Conservation (phyloP, 371 early-diverging fungal genomes). For the Parasitella parasitica region DNA sequence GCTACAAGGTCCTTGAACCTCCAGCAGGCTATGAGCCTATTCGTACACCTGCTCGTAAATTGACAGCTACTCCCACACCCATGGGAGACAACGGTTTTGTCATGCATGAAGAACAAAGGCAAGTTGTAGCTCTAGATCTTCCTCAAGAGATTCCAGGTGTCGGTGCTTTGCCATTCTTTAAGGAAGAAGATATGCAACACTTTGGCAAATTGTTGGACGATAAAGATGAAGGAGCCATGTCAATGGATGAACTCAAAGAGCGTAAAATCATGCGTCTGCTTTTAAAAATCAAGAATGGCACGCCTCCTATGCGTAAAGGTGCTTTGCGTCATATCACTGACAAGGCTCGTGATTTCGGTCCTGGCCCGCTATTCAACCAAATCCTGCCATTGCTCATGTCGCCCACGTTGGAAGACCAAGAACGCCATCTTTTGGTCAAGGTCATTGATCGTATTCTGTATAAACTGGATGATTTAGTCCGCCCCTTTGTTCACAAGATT, state of each 20-base stretch:
- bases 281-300: conserved; percentile 97
- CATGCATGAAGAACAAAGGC: conserved; percentile 76
- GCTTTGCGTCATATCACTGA: conserved; percentile 95
- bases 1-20: conserved; percentile 90
- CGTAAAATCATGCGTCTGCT: conserved; percentile 94
- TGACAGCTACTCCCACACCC: conserved; percentile 93
- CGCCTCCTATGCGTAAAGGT: conserved; percentile 91
- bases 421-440: conserved; percentile 96
- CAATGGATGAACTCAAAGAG: conserved; percentile 90
- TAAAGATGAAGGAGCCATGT: conserved; percentile 80
- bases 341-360: conserved; percentile 94
- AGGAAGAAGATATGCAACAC: conserved; percentile 95
- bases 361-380: conserved; percentile 94
- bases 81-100: conserved; percentile 81
- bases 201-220: conserved; percentile 92
- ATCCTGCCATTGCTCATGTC: conserved; percentile 96
- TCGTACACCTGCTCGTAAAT: conserved; percentile 93
- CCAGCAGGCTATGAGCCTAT: conserved; percentile 91
- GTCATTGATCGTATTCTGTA: conserved; percentile 96
- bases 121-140: conserved; percentile 63
- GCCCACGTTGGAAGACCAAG: conserved; percentile 95
- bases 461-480: conserved; percentile 93
- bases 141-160: conserved; percentile 91
- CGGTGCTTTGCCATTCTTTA: conserved; percentile 90
- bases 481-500: conserved; percentile 97